Base-by-base conservation (phyloP, 2,329 filamentous ascomycete species). In the Pseudogymnoascus destructans region DNA sequence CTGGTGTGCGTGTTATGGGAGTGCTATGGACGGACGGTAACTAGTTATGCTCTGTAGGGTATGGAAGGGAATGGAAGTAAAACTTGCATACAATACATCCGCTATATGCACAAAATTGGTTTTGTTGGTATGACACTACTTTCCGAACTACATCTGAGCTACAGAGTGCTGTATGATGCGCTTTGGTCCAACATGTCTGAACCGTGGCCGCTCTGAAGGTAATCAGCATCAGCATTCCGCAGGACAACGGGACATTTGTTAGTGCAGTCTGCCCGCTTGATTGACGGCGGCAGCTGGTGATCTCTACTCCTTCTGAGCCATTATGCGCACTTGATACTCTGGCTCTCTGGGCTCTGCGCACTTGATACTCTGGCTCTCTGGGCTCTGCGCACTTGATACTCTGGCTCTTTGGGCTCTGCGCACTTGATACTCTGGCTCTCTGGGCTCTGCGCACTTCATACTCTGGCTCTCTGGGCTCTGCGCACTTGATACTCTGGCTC, bases 221-320 rank as follows among this genome's bases (percentile, higher is more conserved):
- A n/a, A n/a, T n/a, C n/a, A n/a, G n/a, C n/a, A n/a, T n/a, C n/a
- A n/a, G n/a, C n/a, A n/a, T n/a, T n/a, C n/a, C n/a, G n/a, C n/a
- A n/a, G n/a, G n/a, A n/a, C 42, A 49, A 30, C 25, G 46, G n/a
- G n/a, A 35, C 32, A 8, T 19, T 17, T 52, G 25, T 52, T 52
- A 52, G 46, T 52, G 46, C 46, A 52, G 46, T 52, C 46, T 52
- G 46, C 46, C 46, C 46, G 25, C 46, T 52, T 52, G 23, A 30
- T 52, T 52, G 46, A 52, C 46, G 46, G 46, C 46, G 46, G 46
- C 46, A 52, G 46, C 46, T 52, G 46, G 46, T 19, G 46, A 52
- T 30, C 46, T 52, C n/a, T 52, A 27, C 10, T 23, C 46, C 23
- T 52, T 30, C 10, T 52, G 23, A 52, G 46, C 46, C 46, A 52